Percentiles rank a stretch among this genome's conserved stretches.
phyloP scores from a whole-genome alignment of 257 asterid species.

The Knoxia roxburghii region DNA sequence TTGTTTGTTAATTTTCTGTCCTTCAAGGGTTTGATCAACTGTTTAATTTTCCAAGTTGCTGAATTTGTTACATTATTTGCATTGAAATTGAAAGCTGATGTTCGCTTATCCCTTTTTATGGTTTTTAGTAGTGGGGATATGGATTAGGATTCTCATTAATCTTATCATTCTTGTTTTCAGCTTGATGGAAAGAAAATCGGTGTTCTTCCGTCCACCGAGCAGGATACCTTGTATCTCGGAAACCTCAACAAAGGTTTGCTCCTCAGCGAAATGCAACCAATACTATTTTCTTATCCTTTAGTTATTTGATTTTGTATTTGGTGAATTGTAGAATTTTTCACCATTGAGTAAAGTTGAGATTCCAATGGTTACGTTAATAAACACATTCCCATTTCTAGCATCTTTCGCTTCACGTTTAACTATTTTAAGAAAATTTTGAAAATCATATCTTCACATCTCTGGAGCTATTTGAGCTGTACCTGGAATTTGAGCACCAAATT shows the following conservation, averaged over 20 bases:
- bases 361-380: neutral
- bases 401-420: neutral
- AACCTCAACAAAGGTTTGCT: slow-evolving; percentile 83
- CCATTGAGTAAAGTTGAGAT: neutral
- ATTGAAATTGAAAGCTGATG: neutral
- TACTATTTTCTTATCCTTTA: neutral
- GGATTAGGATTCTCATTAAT: neutral
- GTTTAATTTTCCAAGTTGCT: neutral
- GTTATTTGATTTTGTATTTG: neutral
- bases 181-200: slow-evolving; percentile 83
- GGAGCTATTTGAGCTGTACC: neutral
- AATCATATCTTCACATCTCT: neutral
- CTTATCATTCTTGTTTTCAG: slow-evolving; percentile 31
- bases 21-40: neutral
- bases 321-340: neutral
- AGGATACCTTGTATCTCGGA: slow-evolving; percentile 65
- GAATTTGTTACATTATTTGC: neutral
- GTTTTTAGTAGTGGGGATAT: neutral
- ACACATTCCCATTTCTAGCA: neutral
- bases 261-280: neutral
- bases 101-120: neutral
- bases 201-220: slow-evolving; percentile 77
- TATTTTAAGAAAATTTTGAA: neutral
- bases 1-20: neutral
- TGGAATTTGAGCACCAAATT: neutral